Base-by-base conservation (phyloP, 2,329 filamentous ascomycete species). In the Fragosphaeria purpurea region DNA sequence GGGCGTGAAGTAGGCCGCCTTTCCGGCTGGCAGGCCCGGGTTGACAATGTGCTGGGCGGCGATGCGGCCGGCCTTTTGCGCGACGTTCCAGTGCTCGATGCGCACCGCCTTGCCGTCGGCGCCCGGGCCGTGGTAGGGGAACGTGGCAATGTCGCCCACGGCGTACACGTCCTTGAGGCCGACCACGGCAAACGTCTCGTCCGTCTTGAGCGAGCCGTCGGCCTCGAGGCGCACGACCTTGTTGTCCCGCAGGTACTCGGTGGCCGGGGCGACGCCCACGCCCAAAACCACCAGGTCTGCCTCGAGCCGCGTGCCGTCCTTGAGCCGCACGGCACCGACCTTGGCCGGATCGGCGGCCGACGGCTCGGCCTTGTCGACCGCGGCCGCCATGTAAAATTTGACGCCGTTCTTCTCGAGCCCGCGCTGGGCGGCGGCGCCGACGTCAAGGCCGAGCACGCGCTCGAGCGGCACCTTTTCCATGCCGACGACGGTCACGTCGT, bases 31-130 rank as follows among this genome's bases (percentile, higher is more conserved):
- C 42, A 11, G 65, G 7, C 75, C 67, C 0, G 84, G 77, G 60
- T 85, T 74, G 57, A 82, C 77, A 61, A 98, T 95, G 59, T 86
- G 80, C 48, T 75, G 74, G 2, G 89, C 93, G 1, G 85, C 91
- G 31, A 78, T 76, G 42, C 91, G 86, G 3, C 93, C 93, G 2
- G 87, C 76, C 62, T 97, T 96, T 63, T 97, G 93, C 5, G 93
- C 93, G 3, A 98, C 93, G 67, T 96, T 91, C 93, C 93, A 98
- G 66, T 98, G 93, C 73, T 98, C 93, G 62, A 97, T 96, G 56
- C 93, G 84, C 1, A 85, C 80, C 13, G 77, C 75, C 43, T 75
- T 75, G 55, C 86, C 88, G 12, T 85, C 76, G 32, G 88, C 85
- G 31, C 87, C 89, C 0, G 93, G 93, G 1, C 93, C 93, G 65